These are phyloP conservation scores for Ziziphus jujuba DNA, from an alignment of 306 rosid genomes.

Conservation along the genomic window DNA sequence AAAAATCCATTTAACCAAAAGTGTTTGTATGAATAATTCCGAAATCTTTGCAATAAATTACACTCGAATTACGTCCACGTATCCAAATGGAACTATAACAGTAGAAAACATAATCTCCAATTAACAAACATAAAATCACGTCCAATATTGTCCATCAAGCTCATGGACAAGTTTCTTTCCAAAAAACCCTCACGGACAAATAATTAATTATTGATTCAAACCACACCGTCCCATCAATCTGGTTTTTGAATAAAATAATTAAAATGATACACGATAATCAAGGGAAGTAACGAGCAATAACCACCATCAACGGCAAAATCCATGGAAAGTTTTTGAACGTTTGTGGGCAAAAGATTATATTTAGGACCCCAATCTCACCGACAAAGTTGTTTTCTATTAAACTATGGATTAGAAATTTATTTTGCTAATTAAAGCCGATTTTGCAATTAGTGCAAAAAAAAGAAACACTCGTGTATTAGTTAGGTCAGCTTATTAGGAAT, in stretches of 20 bases:
- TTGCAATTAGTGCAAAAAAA: not conserved
- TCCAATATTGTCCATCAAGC: no score
- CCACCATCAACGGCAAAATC: constrained; percentile 42
- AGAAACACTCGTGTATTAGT: not conserved
- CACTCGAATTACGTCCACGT: not conserved
- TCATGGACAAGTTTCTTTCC: no score
- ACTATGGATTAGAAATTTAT: not conserved
- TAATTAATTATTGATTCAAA: no score
- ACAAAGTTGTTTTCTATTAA: constrained; percentile 3
- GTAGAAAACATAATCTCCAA: not conserved
- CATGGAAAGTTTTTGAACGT: constrained; percentile 20
- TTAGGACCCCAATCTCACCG: constrained; percentile 17
- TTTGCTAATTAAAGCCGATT: not conserved
- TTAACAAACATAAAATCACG: constrained; percentile 13
- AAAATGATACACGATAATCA: not conserved
- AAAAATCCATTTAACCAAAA: not conserved
- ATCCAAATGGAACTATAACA: constrained; percentile 9
- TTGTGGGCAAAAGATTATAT: not conserved
- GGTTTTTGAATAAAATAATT: not conserved
- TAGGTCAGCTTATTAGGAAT: no score
- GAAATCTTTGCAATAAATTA: not conserved
- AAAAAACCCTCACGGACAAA: no score
- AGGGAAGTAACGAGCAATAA: constrained; percentile 32
- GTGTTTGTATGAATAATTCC: constrained; percentile 3
- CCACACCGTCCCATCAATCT: no score